Evolutionary conservation across 768 basidiomycete species (phyloP), one percentile per base, ranked within the genome.

Genomic region (Lactifluus echinatus): DNA sequence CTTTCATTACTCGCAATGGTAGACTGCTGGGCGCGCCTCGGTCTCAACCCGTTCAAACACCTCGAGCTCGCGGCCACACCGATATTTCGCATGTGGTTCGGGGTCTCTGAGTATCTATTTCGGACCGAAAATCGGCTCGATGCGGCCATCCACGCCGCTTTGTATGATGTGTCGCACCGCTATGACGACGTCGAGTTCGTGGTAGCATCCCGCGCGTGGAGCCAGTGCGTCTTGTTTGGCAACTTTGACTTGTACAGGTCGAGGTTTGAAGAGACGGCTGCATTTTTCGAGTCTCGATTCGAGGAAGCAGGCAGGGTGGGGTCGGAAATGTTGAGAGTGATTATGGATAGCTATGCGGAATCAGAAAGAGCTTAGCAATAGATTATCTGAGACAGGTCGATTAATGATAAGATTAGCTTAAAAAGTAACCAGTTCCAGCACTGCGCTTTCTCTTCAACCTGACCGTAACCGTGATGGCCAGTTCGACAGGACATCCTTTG

Each of bases 1-100:
- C 82, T 98, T 54, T 85, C 91, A 8, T 78, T 99, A 8, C 81
- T 98, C 47, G 93, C 94, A 15, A 98, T 99, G 93, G 96, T 97
- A 19, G 96, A 99, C 71, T 94, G 90, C 65, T 99, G 96, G 96
- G 87, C 90, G 8, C 79, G 81, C 50, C 81, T 98, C 50, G 74
- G 76, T 0, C 93, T 96, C 66, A 81, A 89, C 53, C 96, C 96
- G 0, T 95, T 89, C 68, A 83, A 81, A 33, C 94, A 98, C 73
- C 83, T 98, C 60, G 80, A 86, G 8, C 82, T 98, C 44, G 95
- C 95, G 0, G 95, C 93, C 8, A 99, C 94, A 2, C 96, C 96
- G 0, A 80, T 98, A 34, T 99, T 99, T 74, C 82, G 93, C 51
- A 78, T 99, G 60, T 97, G 95, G 85, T 86, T 99, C 50, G 95